These are phyloP conservation scores for Rhizomucor pusillus DNA, from an alignment of 371 early-diverging fungal genomes.

Conservation along the genomic window DNA sequence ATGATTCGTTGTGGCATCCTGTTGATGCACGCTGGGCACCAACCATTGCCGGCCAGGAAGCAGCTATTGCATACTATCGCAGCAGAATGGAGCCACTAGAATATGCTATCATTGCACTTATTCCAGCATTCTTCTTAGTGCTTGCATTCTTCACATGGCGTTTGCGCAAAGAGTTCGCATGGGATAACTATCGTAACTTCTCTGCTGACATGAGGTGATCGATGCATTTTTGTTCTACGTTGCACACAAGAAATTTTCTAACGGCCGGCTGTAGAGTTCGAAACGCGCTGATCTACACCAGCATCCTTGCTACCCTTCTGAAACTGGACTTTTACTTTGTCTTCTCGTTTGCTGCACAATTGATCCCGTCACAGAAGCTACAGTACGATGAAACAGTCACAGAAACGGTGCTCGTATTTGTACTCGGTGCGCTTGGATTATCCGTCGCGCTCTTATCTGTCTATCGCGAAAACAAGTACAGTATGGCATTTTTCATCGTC, in stretches of 20 bases:
- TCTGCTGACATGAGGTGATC: constrained; percentile 48
- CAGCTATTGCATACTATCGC: constrained; percentile 31
- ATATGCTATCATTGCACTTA: constrained; percentile 49
- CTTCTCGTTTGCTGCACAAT: constrained; percentile 48
- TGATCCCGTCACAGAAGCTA: constrained; percentile 44
- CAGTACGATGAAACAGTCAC: constrained; percentile 33
- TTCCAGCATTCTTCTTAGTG: constrained; percentile 41
- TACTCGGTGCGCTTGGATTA: constrained; percentile 32
- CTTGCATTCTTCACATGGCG: constrained; percentile 39
- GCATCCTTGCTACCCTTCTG: constrained; percentile 37
- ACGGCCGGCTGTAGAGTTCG: constrained; percentile 20
- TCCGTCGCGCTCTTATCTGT: constrained; percentile 30
- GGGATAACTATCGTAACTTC: constrained; percentile 53
- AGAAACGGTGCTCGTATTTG: constrained; percentile 43
- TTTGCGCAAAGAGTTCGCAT: constrained; percentile 48
- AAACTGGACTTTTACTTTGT: constrained; percentile 51
- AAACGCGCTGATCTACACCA: constrained; percentile 37
- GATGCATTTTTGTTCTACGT: not conserved
- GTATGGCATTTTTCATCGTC: constrained; percentile 23
- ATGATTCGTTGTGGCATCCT: constrained; percentile 20
- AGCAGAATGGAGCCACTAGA: constrained; percentile 43
- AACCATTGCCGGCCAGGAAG: constrained; percentile 18
- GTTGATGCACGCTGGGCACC: constrained; percentile 28
- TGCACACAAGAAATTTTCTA: not conserved
- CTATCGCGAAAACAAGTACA: constrained; percentile 38